Percentiles rank a stretch among this genome's conserved stretches.
These are phyloP conservation scores for Jatropha multifida DNA, from an alignment of 441 rosid species.

Conservation along the genomic window DNA sequence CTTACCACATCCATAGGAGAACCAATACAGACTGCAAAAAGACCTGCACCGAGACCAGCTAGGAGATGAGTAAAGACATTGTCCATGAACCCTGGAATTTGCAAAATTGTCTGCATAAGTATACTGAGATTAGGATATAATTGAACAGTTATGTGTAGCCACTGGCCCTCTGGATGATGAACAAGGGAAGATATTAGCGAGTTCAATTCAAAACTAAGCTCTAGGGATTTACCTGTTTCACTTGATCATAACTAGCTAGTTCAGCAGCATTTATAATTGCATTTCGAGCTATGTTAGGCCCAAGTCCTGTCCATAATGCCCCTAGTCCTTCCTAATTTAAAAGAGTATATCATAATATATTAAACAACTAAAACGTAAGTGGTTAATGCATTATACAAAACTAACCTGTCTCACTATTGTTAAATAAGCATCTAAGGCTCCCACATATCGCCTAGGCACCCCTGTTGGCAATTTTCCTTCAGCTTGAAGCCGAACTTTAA, in stretches of 20 bases:
- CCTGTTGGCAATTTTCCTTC: slow-evolving; percentile 94
- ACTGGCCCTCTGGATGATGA: slow-evolving; percentile 13
- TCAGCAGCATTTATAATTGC: slow-evolving; percentile 97
- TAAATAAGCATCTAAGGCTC: slow-evolving; percentile 84
- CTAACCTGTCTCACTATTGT: slow-evolving; percentile 84
- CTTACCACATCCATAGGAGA: slow-evolving; percentile 96
- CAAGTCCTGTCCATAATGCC: slow-evolving; percentile 94
- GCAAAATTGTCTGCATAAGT: slow-evolving; percentile 72
- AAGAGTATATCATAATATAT: slow-evolving; percentile 18
- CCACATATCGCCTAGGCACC: slow-evolving; percentile 85
- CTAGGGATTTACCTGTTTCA: slow-evolving; percentile 65
- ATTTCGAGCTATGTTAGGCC: slow-evolving; percentile 87
- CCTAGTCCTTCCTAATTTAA: slow-evolving; percentile 74
- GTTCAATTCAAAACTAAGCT: slow-evolving; percentile 5
- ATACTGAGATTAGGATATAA: slow-evolving; percentile 18
- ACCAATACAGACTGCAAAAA: slow-evolving; percentile 92
- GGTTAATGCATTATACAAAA: slow-evolving; percentile 17
- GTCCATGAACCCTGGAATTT: slow-evolving; percentile 91
- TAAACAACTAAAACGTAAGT: background rate
- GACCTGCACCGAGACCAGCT: slow-evolving; percentile 94
- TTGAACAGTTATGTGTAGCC: slow-evolving; percentile 2
- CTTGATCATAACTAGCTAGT: slow-evolving; percentile 96
- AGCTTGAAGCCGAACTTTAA: slow-evolving; percentile 96
- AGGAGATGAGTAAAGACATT: slow-evolving; percentile 83
- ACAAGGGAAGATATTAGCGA: slow-evolving; percentile 9